These are phyloP conservation scores for Jamesozyma spencerorum DNA, from an alignment of 805 yeast species.

Conservation along the genomic window DNA sequence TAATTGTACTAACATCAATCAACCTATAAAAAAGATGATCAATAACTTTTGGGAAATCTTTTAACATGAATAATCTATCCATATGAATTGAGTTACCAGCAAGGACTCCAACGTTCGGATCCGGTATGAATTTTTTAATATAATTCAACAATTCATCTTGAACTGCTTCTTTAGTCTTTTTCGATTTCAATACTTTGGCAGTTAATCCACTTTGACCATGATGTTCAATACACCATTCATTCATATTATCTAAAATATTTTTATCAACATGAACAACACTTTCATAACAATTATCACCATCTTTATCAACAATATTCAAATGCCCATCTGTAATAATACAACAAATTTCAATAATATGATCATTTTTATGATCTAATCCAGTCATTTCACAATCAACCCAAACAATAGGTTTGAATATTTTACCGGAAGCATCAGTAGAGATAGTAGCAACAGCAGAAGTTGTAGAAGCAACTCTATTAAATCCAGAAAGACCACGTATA, in stretches of 20 bases:
- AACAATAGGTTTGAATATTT: constrained; percentile 41
- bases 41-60: constrained; percentile 72
- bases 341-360: constrained; percentile 84
- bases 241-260: constrained; percentile 58
- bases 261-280: constrained; percentile 66
- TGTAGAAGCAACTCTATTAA: too few relatives aligned
- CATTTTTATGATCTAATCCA: constrained; percentile 73
- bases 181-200: constrained; percentile 50
- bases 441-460: too few relatives aligned
- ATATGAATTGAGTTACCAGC: constrained; percentile 92
- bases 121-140: constrained; percentile 45
- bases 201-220: constrained; percentile 77
- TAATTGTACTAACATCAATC: constrained; percentile 80
- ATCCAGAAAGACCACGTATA: too few relatives aligned
- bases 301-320: constrained; percentile 53
- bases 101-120: constrained; percentile 51
- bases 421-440: neutral
- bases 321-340: constrained; percentile 83
- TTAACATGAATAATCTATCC: constrained; percentile 76
- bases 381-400: constrained; percentile 99
- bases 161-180: constrained; percentile 48
- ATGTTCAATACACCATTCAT: constrained; percentile 78
- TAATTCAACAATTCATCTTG: constrained; percentile 57
- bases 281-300: constrained; percentile 57
- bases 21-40: constrained; percentile 62